Evolutionary conservation across 2,329 filamentous ascomycete species (phyloP).

Genomic region (Teratosphaeriaceae sp.): DNA sequence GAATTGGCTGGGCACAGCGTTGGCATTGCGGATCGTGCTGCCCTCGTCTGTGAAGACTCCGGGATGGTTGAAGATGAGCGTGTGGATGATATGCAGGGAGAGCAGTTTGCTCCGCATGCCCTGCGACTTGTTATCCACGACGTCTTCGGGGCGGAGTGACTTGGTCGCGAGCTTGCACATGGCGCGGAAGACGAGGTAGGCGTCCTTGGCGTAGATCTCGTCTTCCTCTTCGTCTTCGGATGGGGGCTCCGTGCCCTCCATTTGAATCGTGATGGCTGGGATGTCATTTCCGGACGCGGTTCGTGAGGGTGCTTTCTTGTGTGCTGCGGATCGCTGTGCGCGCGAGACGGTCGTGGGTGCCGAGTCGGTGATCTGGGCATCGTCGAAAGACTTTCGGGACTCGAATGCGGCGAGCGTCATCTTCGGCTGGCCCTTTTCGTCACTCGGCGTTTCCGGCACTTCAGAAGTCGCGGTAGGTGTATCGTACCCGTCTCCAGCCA

Average conservation of each 20-base stretch:
- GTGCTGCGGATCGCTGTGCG: conserved; percentile 38
- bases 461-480: conserved; percentile 31
- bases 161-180: conserved; percentile 98
- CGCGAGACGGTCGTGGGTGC: conserved; percentile 61
- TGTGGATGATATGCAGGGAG: conserved; percentile 91
- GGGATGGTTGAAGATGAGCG: conserved; percentile 89
- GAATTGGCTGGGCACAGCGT: conserved; percentile 82
- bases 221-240: conserved; percentile 72
- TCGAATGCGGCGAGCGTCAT: conserved; percentile 65
- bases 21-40: conserved; percentile 88
- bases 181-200: conserved; percentile 92
- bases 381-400: conserved; percentile 59
- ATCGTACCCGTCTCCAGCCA: conserved; percentile 19
- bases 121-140: conserved; percentile 86
- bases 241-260: conserved; percentile 40
- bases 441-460: conserved; percentile 30
- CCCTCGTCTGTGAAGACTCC: conserved; percentile 85
- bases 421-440: conserved; percentile 45
- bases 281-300: conserved; percentile 41
- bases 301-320: conserved; percentile 25
- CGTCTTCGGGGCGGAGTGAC: conserved; percentile 77
- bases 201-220: conserved; percentile 94
- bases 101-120: conserved; percentile 97
- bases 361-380: conserved; percentile 58
- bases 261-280: conserved; percentile 30